phyloP scores from a whole-genome alignment of 139 green algal genomes.

The Coelastrella sp. region DNA sequence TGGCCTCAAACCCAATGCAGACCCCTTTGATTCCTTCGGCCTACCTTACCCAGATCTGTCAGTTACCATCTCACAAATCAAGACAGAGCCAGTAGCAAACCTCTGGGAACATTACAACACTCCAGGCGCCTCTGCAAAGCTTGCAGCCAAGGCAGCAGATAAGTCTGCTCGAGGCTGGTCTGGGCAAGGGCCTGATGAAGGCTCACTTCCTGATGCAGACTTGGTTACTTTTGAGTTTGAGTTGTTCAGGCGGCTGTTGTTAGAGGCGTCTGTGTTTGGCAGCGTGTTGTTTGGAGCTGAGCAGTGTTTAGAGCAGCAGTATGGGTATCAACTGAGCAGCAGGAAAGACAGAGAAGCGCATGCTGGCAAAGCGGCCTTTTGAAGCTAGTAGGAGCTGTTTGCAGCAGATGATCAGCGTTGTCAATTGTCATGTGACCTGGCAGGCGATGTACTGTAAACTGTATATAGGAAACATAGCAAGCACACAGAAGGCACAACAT shows the following conservation, averaged over 20 bases:
- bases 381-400: background rate
- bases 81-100: slow-evolving; percentile 29
- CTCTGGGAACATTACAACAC: slow-evolving; percentile 40
- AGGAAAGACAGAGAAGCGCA: slow-evolving; percentile 28
- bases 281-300: slow-evolving; percentile 22
- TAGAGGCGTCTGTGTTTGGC: slow-evolving; percentile 39
- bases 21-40: slow-evolving; percentile 37
- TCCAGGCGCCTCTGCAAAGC: background rate
- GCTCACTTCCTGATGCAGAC: slow-evolving; percentile 24
- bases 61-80: slow-evolving; percentile 25
- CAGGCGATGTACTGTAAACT: no score
- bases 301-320: slow-evolving; percentile 21
- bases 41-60: slow-evolving; percentile 22
- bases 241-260: slow-evolving; percentile 21
- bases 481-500: no score
- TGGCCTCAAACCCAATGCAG: slow-evolving; percentile 19
- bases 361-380: slow-evolving; percentile 8
- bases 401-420: no score
- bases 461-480: no score
- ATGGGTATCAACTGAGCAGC: slow-evolving; percentile 13
- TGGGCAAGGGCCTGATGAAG: background rate
- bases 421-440: no score
- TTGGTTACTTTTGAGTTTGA: slow-evolving; percentile 39
- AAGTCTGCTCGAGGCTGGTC: background rate
- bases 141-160: background rate